Conservation (phyloP, 257 asterid genomes). For the Nicotiana benthamiana region DNA sequence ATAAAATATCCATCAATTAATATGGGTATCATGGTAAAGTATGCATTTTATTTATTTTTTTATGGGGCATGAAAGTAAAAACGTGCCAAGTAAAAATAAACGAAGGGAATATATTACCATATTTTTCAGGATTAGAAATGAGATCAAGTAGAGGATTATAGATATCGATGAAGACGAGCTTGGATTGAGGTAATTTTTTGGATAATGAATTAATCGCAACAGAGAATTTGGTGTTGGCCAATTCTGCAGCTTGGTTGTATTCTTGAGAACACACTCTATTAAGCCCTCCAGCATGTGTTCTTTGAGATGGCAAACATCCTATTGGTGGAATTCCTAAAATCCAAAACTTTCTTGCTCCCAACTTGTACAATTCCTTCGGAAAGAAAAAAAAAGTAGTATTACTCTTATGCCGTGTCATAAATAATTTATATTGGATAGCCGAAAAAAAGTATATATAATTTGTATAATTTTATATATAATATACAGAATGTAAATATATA, state of each 20-base stretch:
- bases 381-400: background rate
- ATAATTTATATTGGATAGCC: too few species aligned
- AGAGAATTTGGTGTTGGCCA: conserved; percentile 29
- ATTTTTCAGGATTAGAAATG: conserved; percentile 21
- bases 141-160: conserved; percentile 25
- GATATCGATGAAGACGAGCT: conserved; percentile 15
- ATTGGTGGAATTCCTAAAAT: conserved; percentile 33
- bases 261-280: conserved; percentile 19
- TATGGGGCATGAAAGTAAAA: too few species aligned
- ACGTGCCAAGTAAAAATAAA: too few species aligned
- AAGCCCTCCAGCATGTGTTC: conserved; percentile 37
- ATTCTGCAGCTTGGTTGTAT: conserved; percentile 30
- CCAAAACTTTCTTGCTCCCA: conserved; percentile 34
- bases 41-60: too few species aligned
- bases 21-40: too few species aligned
- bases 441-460: too few species aligned
- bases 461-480: too few species aligned
- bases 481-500: too few species aligned
- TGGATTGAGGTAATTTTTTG: conserved; percentile 13
- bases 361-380: conserved; percentile 14
- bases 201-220: conserved; percentile 8
- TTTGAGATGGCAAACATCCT: conserved; percentile 43
- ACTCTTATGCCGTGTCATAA: too few species aligned
- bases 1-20: too few species aligned
- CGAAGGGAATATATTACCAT: conserved; percentile 14